Conservation (phyloP, 139 green algal genomes). For the Ettlia oleoabundans region DNA sequence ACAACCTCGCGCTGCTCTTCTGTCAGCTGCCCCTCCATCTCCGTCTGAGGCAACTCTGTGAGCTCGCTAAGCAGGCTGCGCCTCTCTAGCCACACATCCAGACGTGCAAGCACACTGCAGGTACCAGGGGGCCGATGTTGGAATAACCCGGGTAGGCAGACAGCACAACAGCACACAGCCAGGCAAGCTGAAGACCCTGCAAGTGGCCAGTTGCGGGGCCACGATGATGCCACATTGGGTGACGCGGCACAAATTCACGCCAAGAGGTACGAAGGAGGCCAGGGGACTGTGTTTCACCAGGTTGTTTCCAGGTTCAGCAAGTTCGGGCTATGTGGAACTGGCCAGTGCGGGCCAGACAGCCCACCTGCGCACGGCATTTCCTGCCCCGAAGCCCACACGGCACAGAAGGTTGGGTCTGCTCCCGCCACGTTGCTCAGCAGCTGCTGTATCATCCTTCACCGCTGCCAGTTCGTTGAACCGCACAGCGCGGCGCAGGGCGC, state of each 20-base stretch:
- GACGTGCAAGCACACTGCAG: constrained; percentile 26
- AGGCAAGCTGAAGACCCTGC: too few relatives aligned
- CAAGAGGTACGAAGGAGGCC: too few relatives aligned
- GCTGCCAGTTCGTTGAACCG: constrained; percentile 70
- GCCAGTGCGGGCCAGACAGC: neutral
- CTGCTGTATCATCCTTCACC: constrained; percentile 33
- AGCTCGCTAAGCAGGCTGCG: constrained; percentile 55
- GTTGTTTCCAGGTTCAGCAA: too few relatives aligned
- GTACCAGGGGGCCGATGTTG: too few relatives aligned
- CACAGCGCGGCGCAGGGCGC: constrained; percentile 65
- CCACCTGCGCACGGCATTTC: neutral
- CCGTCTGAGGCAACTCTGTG: constrained; percentile 21
- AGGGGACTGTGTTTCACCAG: too few relatives aligned
- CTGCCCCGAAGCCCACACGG: neutral
- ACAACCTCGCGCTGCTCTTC: constrained; percentile 31
- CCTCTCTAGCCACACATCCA: constrained; percentile 61
- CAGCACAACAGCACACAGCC: neutral
- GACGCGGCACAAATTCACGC: too few relatives aligned
- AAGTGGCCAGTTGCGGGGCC: neutral
- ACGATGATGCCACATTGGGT: too few relatives aligned
- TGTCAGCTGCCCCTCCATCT: constrained; percentile 24
- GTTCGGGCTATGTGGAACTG: too few relatives aligned
- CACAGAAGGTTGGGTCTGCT: neutral
- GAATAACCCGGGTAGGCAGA: neutral
- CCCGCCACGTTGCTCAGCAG: neutral